These are phyloP conservation scores for Triticum urartu DNA, from an alignment of 176 grass and related monocot species.

Conservation along the genomic window DNA sequence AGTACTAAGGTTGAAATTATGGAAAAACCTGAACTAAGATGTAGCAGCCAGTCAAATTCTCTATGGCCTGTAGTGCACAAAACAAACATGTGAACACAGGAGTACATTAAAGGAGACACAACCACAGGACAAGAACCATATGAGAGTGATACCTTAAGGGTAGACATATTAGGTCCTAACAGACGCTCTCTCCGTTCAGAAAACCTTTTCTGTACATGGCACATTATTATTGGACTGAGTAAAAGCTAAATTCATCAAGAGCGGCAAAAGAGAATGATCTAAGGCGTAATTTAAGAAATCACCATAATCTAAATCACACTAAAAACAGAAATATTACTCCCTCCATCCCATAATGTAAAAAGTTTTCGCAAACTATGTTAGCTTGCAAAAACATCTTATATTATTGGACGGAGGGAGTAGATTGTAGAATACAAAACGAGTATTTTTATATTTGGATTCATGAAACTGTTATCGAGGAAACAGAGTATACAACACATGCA, in stretches of 20 bases:
- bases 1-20: conserved; percentile 12
- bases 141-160: conserved; percentile 65
- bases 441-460: neutral
- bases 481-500: neutral
- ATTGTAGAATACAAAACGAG: neutral
- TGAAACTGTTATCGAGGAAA: neutral
- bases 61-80: conserved; percentile 61
- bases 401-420: no score
- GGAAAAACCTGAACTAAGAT: conserved; percentile 81
- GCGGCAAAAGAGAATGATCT: neutral
- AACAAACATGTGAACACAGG: conserved; percentile 10
- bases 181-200: conserved; percentile 85
- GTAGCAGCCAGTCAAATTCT: conserved; percentile 90
- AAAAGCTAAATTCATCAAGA: neutral
- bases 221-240: conserved; percentile 16
- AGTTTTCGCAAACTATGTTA: no score
- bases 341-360: no score
- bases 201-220: conserved; percentile 72
- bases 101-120: neutral
- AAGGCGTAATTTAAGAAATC: neutral
- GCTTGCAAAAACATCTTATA: no score
- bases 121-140: neutral
- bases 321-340: neutral
- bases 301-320: neutral
- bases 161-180: conserved; percentile 89